Evolutionary conservation across 192 early-diverging fungal genomes (phyloP).

Genomic region (Coemansia sp.): DNA sequence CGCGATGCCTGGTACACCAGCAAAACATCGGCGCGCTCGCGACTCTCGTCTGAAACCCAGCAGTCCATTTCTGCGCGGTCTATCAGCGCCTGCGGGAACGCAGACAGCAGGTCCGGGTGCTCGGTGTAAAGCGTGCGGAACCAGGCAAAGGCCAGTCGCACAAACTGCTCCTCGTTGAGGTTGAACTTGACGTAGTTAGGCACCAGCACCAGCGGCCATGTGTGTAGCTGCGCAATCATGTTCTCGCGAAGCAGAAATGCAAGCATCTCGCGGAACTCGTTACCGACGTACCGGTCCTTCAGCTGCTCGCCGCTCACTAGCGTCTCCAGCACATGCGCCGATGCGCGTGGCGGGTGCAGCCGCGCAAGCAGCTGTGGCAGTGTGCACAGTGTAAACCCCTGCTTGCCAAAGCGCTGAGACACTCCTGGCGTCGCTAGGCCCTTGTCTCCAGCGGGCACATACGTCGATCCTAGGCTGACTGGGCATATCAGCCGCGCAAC

Average conservation of each 20-base stretch:
- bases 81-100: conserved; percentile 43
- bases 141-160: conserved; percentile 40
- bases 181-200: conserved; percentile 60
- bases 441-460: conserved; percentile 52
- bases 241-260: conserved; percentile 77
- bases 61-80: conserved; percentile 33
- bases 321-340: conserved; percentile 44
- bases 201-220: conserved; percentile 67
- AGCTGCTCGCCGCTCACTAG: conserved; percentile 57
- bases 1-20: conserved; percentile 17
- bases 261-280: conserved; percentile 79
- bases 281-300: conserved; percentile 57
- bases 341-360: conserved; percentile 46
- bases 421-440: conserved; percentile 12
- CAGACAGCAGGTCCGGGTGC: conserved; percentile 47
- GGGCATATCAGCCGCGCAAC: conserved; percentile 89
- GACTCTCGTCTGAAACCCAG: conserved; percentile 32
- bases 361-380: conserved; percentile 38
- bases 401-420: conserved; percentile 7
- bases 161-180: conserved; percentile 46
- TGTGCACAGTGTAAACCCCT: conserved; percentile 25
- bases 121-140: conserved; percentile 44
- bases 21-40: conserved; percentile 28
- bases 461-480: conserved; percentile 72
- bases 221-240: conserved; percentile 78